phyloP scores from a whole-genome alignment of 805 yeast species.

The Hemisphaericaspora nanyangensis region DNA sequence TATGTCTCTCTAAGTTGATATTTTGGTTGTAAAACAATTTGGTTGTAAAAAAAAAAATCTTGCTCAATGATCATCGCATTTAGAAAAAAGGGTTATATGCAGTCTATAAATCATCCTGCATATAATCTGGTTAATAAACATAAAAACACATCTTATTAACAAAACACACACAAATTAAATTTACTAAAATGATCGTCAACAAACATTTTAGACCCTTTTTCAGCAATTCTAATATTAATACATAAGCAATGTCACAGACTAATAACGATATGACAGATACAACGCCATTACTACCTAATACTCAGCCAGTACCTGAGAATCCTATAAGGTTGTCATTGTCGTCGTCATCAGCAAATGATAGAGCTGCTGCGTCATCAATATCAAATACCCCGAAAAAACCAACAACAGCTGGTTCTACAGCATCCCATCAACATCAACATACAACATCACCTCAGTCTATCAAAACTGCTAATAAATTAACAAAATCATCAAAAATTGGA shows the following conservation, averaged over 20 bases:
- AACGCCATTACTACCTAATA: constrained; percentile 13
- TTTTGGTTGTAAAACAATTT: background rate
- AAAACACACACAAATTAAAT: background rate
- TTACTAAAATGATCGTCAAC: background rate
- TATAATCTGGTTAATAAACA: too few relatives aligned
- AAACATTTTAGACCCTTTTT: background rate
- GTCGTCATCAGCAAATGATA: background rate
- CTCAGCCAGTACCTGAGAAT: constrained; percentile 10
- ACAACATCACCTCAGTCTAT: constrained; percentile 17
- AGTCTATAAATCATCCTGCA: background rate
- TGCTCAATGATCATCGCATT: background rate
- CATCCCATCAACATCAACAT: constrained; percentile 2
- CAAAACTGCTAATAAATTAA: constrained; percentile 22
- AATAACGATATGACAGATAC: too few relatives aligned
- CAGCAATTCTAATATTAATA: background rate
- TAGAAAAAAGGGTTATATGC: background rate
- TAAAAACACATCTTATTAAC: background rate
- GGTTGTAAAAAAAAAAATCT: background rate
- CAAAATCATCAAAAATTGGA: constrained; percentile 49
- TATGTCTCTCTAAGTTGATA: background rate
- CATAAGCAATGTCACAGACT: too few relatives aligned
- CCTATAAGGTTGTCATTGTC: constrained; percentile 10
- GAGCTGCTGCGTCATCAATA: background rate
- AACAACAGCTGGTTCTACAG: background rate
- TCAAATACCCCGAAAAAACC: constrained; percentile 1